Base-by-base conservation (phyloP, 108 stramenopile species). In the Fragilaria crotonensis region DNA sequence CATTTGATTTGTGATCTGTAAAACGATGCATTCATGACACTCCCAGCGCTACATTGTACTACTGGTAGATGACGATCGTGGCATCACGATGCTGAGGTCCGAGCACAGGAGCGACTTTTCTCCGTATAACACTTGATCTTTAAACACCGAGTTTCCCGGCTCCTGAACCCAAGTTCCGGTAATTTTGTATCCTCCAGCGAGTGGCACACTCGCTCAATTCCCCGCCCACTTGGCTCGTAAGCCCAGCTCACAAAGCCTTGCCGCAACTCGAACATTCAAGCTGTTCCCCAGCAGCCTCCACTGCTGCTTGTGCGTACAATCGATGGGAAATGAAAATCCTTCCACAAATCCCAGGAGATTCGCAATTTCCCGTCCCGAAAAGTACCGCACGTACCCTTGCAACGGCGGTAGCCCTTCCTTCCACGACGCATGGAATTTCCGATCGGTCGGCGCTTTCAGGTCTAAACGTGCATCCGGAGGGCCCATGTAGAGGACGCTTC, bases 241-340 rank as follows among this genome's bases (percentile, higher is more conserved):
- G 17, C 76, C 89, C 36, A 90, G 57, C 48, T 85, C 77, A 22
- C 79, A 66, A 28, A 87, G 30, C 49, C 47, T 57, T 19, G 84
- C 75, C 2, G 90, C 85, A 30, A 92, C 82, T 33, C 69, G 45
- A 3, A 85, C 86, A 64, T 88, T 87, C 53, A 92, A 58, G 5
- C 85, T 87, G 52, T 92, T 92, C 5, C 90, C 90, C 19, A 92
- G 68, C 27, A 92, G 47, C 48, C 85, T 92, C 90, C 90, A 88
- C 63, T 92, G 81, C 54, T 88, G 86, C 33, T 84, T 86, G 48
- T 59, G 52, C 0, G 81, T 62, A 20, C 60, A 67, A 4, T 52
- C 48, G 2, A 56, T 2, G 9, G 85, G 89, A 60, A 90, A 90
- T 20, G 71, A 57, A 63, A 90, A 90, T 33, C 22, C 45, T 21